Base-by-base conservation (phyloP, 1,284 basidiomycete species). In the Pseudozyma tsukubaensis region DNA sequence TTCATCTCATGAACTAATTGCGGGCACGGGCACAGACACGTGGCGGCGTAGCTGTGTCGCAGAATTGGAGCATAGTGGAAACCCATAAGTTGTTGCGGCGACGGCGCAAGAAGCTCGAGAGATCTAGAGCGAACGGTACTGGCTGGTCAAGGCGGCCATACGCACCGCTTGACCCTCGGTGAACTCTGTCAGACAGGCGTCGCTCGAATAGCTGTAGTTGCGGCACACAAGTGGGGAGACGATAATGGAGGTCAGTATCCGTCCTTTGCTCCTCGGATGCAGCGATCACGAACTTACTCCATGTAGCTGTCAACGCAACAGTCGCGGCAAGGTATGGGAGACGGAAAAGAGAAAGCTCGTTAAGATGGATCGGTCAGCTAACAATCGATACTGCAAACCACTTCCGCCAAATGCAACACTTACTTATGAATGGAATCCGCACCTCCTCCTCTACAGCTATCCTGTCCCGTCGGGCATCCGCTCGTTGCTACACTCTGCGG, bases 351-450 rank as follows among this genome's bases (percentile, higher is more conserved):
- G 29, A 45, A 36, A 32, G 18, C 34, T 40, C 47, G 44, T n/a
- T n/a, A n/a, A n/a, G n/a, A n/a, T n/a, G n/a, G n/a, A n/a, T n/a
- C n/a, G n/a, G n/a, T n/a, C n/a, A n/a, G n/a, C n/a, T n/a, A n/a
- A n/a, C n/a, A n/a, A n/a, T n/a, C n/a, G n/a, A n/a, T n/a, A n/a
- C n/a, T n/a, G n/a, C n/a, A n/a, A n/a, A n/a, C n/a, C n/a, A n/a
- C n/a, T n/a, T 39, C 19, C 48, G 12, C 37, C 40, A 19, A n/a
- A n/a, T 37, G 14, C 36, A 37, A 37, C n/a, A 66, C 59, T 57
- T 36, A 72, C 59, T 77, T 78, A 59, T 78, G 72, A 43, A 78
- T 67, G 10, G 57, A 57, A 51, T 78, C 76, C 12, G 57, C 34
- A 4, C 76, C 76, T 8, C 65, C 65, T 11, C 69, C 69, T 1